Base-by-base conservation (phyloP, 2,329 filamentous ascomycete genomes). In the Monosporascus sp. region DNA sequence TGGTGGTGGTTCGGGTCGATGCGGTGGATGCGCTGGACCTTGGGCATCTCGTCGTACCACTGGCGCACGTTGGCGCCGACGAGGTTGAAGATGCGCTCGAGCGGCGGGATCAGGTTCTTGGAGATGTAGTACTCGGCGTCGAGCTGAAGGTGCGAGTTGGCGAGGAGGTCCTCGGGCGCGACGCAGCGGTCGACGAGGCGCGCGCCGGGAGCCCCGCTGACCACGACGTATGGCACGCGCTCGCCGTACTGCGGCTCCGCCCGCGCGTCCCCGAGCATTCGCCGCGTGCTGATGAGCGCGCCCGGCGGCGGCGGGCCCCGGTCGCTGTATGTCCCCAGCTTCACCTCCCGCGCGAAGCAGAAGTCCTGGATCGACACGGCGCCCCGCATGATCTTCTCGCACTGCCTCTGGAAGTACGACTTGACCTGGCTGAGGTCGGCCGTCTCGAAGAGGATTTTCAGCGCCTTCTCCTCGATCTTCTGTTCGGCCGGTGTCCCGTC, bases 1-100 rank as follows among this genome's bases (percentile, higher is more conserved):
- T 24, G 39, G 9, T 20, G 15, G 60, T 68, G 42, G 51, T 68
- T 56, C 49, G 67, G 64, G 34, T 80, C 77, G n/a, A 89, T 72
- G 51, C 81, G 82, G 27, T 86, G 81, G 46, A 93, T 82, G 8
- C 87, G 85, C 65, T 91, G 88, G 20, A 94, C 78, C 68, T 95
- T 96, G 46, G 93, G 93, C 90, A 97, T 95, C 70, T 97, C 91
- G 57, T 96, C 90, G 65, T 91, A 97, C 94, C 94, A 99, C 54
- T 83, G 81, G 18, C 89, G 77, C 0, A 97, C 89, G 66, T 94
- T 96, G 34, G 91, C 94, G 6, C 94, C 94, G 2, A 97, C 89
- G 3, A 99, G 85, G 64, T 94, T 96, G 75, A 99, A 97, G 59
- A 99, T 97, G 27, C 94, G 86, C 70, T 97, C 93, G 0, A 99